phyloP scores from a whole-genome alignment of 2,329 filamentous ascomycete species.

The Alternaria triticimaculans region DNA sequence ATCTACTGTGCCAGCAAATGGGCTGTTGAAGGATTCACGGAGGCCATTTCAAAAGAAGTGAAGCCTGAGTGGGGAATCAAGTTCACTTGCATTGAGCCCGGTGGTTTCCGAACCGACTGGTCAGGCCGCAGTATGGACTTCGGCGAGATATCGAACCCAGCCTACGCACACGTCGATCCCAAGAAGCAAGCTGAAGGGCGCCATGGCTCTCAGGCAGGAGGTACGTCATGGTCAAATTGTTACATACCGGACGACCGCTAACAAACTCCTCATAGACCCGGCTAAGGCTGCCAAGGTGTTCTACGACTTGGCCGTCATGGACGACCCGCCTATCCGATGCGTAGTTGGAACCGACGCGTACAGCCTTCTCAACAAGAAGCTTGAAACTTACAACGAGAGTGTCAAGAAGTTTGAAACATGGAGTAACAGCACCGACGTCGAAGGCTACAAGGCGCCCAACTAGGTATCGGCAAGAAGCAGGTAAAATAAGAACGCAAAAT shows the following conservation, averaged over 20 bases:
- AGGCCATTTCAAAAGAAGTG: constrained; percentile 51
- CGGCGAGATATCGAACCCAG: constrained; percentile 52
- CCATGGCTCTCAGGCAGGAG: constrained; percentile 55
- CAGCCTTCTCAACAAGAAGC: constrained; percentile 56
- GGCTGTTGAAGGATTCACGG: constrained; percentile 58
- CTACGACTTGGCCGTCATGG: constrained; percentile 62
- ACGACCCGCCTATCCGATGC: constrained; percentile 60
- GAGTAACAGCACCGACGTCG: constrained; percentile 57
- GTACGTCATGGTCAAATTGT: neutral
- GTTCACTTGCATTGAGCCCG: constrained; percentile 54
- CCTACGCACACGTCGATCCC: constrained; percentile 58
- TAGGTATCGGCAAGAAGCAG: constrained; percentile 3
- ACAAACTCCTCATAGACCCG: constrained; percentile 49
- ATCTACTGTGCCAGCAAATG: constrained; percentile 54
- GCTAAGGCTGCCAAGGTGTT: constrained; percentile 58
- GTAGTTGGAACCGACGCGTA: constrained; percentile 63
- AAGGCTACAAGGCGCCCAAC: constrained; percentile 45
- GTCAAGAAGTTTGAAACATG: constrained; percentile 59
- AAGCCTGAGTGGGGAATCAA: constrained; percentile 58
- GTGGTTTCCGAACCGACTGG: constrained; percentile 57
- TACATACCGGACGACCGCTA: neutral
- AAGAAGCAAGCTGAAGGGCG: constrained; percentile 50
- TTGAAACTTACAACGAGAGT: constrained; percentile 57
- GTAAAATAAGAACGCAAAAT: neutral
- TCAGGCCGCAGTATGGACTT: constrained; percentile 56